These are phyloP conservation scores for Mycena metata DNA, from an alignment of 768 basidiomycete species.

Conservation along the genomic window DNA sequence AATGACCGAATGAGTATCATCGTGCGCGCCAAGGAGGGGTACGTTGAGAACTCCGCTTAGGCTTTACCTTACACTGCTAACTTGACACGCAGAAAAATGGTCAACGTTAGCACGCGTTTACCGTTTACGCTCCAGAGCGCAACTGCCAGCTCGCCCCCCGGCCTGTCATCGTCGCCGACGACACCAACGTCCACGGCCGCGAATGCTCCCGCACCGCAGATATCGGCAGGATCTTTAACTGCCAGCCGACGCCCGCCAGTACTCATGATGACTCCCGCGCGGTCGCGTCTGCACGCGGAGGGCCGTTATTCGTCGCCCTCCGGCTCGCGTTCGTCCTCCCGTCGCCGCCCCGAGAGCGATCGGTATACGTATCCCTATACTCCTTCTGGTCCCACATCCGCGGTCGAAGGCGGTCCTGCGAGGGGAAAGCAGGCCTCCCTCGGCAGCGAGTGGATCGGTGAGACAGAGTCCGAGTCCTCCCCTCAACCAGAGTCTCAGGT, in stretches of 20 bases:
- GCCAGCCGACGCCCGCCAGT: constrained; percentile 10
- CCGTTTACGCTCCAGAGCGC: constrained; percentile 71
- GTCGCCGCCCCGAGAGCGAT: neutral
- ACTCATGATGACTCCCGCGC: constrained; percentile 19
- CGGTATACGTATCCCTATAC: neutral
- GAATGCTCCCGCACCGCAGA: neutral
- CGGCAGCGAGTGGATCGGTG: neutral
- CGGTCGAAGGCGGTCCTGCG: neutral
- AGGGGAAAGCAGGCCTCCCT: neutral
- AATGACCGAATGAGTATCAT: constrained; percentile 69
- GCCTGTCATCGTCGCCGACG: neutral
- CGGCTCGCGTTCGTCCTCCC: constrained; percentile 15
- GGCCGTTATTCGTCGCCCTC: constrained; percentile 10
- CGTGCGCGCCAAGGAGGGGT: constrained; percentile 73
- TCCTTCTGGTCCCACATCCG: neutral
- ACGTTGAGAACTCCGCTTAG: too few relatives aligned
- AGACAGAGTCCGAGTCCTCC: constrained; percentile 11
- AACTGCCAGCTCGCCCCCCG: neutral
- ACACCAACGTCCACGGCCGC: neutral
- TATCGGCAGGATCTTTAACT: neutral
- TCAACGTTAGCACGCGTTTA: constrained; percentile 71
- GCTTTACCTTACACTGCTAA: constrained; percentile 14
- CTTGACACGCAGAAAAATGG: constrained; percentile 69
- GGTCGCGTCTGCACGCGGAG: constrained; percentile 1
- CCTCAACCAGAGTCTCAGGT: neutral